phyloP scores from a whole-genome alignment of 768 basidiomycete genomes.

The Panaeolus papilionaceus region DNA sequence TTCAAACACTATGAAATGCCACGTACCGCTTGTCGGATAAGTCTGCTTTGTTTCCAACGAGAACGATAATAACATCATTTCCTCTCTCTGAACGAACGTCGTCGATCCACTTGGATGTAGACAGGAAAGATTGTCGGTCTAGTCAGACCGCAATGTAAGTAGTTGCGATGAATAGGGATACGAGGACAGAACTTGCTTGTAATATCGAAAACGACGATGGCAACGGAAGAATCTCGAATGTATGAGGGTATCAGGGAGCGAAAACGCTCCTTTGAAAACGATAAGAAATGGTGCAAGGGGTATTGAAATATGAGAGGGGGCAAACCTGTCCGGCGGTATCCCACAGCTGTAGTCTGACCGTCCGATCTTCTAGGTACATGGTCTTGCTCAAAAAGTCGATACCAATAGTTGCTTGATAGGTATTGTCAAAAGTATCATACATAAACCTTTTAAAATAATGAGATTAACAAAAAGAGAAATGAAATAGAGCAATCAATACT shows the following conservation, averaged over 20 bases:
- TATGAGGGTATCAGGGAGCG: constrained; percentile 97
- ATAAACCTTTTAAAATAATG: constrained; percentile 67
- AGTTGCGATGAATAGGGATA: constrained; percentile 17
- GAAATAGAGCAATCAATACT: constrained; percentile 30
- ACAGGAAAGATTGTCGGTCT: constrained; percentile 98
- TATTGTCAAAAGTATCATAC: constrained; percentile 99
- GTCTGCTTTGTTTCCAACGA: constrained; percentile 99
- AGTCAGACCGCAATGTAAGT: constrained; percentile 15
- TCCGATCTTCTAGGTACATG: constrained; percentile 99
- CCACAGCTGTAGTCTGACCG: constrained; percentile 97
- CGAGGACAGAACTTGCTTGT: constrained; percentile 71
- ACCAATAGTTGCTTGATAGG: constrained; percentile 96
- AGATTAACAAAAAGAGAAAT: constrained; percentile 18
- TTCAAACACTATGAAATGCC: not conserved
- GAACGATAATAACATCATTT: constrained; percentile 96
- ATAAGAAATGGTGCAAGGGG: constrained; percentile 6
- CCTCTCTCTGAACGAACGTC: constrained; percentile 98
- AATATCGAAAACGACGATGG: constrained; percentile 98
- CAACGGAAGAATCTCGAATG: constrained; percentile 98
- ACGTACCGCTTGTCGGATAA: constrained; percentile 96
- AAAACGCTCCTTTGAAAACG: constrained; percentile 83
- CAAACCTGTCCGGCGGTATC: constrained; percentile 95
- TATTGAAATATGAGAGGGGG: not conserved
- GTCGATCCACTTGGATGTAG: constrained; percentile 99
- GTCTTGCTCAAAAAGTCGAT: constrained; percentile 99